phyloP scores from a whole-genome alignment of 176 grass and related monocot species.

The Coix lacrymajobi region DNA sequence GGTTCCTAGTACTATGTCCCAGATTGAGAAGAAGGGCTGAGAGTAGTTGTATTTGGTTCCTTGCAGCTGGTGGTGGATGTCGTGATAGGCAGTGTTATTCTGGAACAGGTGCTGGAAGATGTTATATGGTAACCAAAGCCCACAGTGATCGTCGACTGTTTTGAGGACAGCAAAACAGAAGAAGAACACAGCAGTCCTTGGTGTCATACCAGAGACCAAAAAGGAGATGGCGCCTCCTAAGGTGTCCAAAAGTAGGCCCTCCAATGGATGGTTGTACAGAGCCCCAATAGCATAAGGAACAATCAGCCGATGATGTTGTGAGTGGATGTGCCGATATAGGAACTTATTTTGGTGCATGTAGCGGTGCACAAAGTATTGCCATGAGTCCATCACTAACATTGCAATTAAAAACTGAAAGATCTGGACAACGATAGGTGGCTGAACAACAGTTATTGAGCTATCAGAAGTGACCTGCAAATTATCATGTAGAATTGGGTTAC shows the following conservation, averaged over 20 bases:
- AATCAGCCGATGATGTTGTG: conserved; percentile 70
- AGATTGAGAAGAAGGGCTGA: conserved; percentile 81
- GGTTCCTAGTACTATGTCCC: conserved; percentile 72
- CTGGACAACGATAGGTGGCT: conserved; percentile 59
- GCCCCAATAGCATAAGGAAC: conserved; percentile 85
- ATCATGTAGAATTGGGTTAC: conserved; percentile 4
- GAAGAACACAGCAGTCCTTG: conserved; percentile 69
- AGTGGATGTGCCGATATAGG: conserved; percentile 76
- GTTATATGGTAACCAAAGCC: conserved; percentile 76
- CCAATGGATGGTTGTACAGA: conserved; percentile 90
- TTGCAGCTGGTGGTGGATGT: conserved; percentile 89
- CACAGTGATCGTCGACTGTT: conserved; percentile 71
- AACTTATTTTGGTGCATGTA: conserved; percentile 98
- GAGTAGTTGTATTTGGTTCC: conserved; percentile 83
- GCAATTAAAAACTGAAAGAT: conserved; percentile 67
- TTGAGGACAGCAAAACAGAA: conserved; percentile 80
- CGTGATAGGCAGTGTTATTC: conserved; percentile 92
- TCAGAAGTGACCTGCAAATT: conserved; percentile 65
- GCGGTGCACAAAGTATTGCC: conserved; percentile 91
- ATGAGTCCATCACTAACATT: conserved; percentile 85
- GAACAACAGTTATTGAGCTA: conserved; percentile 43
- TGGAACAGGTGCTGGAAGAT: conserved; percentile 68
- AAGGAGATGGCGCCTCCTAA: conserved; percentile 82
- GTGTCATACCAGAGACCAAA: conserved; percentile 76
- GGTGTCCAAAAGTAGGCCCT: conserved; percentile 87